These are phyloP conservation scores for Pleomassaria siparia DNA, from an alignment of 2,329 filamentous ascomycete genomes.

Conservation along the genomic window DNA sequence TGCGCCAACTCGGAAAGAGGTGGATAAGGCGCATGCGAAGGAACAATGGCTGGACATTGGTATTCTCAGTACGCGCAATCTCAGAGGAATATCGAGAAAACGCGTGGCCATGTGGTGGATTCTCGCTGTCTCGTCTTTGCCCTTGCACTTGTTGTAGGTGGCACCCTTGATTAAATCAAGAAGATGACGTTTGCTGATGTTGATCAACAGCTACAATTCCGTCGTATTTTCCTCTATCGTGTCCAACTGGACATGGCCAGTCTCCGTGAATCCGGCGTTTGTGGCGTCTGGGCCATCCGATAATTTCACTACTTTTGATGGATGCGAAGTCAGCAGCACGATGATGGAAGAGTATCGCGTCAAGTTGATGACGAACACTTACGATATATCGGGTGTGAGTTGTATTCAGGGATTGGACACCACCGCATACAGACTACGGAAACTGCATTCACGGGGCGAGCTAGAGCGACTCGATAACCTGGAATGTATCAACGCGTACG, in stretches of 20 bases:
- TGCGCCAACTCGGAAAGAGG: slow-evolving; percentile 6
- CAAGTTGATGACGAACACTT: too few relatives aligned
- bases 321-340: background rate
- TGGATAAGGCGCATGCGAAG: background rate
- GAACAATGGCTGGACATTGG: slow-evolving; percentile 1
- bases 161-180: background rate
- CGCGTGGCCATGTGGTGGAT: slow-evolving; percentile 1
- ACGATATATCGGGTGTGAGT: too few relatives aligned
- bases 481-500: slow-evolving; percentile 1
- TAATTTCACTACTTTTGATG: background rate
- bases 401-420: background rate
- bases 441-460: background rate
- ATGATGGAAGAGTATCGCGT: background rate
- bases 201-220: slow-evolving; percentile 2
- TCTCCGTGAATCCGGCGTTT: background rate
- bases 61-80: background rate
- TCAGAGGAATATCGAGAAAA: background rate
- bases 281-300: background rate
- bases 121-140: background rate
- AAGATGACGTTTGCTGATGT: background rate
- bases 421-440: background rate
- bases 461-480: slow-evolving; percentile 2
- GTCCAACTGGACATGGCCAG: background rate
- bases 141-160: slow-evolving; percentile 3
- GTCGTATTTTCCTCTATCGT: background rate